Evolutionary conservation across 768 basidiomycete species (phyloP), one percentile per base, ranked within the genome.

Genomic region (Tremella mesenterica): DNA sequence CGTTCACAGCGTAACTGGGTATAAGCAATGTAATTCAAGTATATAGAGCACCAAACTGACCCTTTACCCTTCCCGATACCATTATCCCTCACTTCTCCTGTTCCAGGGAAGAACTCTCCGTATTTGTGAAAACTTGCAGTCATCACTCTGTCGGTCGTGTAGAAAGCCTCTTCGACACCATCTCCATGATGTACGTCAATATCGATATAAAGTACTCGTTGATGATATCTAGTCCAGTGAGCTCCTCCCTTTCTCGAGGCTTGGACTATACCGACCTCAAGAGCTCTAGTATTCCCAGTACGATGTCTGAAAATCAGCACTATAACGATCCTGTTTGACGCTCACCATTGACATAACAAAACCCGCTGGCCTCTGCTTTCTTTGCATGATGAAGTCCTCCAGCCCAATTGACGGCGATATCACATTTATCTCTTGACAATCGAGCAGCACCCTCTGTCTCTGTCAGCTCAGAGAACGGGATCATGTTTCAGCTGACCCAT

Each of bases 111-210:
- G 74, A 86, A 99, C 74, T 99, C 95, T 29, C 95, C 95, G 60
- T 96, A 99, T 74, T 97, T 96, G 72, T 99, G 95, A 75, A 97
- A 95, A 63, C 88, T 91, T 67, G 84, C 84, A 0, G 93, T 97
- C 95, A 97, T 97, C 52, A 99, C 95, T 39, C 95, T 81, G 71
- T 99, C 93, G 20, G 95, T 97, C 3, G 91, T 92, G 73, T 97
- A 99, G 73, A 99, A 99, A 0, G 95, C 95, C 74, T 99, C 95
- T 71, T 99, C 95, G 21, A 99, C 95, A 38, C 95, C 95, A 73
- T 99, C 95, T 14, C 95, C 95, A 57, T 99, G 95, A 70, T 99
- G 95, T 1, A 95, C 88, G 70, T 99, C 95, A 54, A 99, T 92
- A 69, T 99, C 95, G 61, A 99, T 91, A 74, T 99, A 99, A 20